Evolutionary conservation across 768 basidiomycete genomes (phyloP).

Genomic region (Trametes villosa): DNA sequence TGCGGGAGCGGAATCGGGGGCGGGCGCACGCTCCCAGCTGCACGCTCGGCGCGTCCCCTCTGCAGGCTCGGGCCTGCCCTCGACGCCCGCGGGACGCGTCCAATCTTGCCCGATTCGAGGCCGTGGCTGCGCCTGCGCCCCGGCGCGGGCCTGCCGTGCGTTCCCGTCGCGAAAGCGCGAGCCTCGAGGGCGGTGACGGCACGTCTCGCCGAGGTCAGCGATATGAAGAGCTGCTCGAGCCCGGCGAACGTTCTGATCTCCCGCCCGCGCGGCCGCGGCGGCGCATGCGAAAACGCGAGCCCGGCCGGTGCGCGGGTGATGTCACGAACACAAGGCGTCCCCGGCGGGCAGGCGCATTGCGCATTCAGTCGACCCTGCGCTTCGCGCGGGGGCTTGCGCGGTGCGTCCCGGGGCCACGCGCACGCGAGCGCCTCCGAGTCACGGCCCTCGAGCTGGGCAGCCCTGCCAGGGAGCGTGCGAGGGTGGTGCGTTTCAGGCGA

Average conservation of each 20-base stretch:
- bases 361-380: constrained; percentile 2
- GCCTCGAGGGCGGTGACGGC: constrained; percentile 12
- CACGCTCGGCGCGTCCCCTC: no score
- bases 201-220: constrained; percentile 22
- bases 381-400: constrained; percentile 3
- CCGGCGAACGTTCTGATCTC: constrained; percentile 21
- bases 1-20: no score
- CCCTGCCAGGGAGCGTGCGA: constrained; percentile 4
- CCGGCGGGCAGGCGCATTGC: constrained; percentile 6
- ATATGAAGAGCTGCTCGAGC: constrained; percentile 19
- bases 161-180: constrained; percentile 11
- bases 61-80: no score
- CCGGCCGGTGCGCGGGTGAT: constrained; percentile 7
- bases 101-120: constrained; percentile 13
- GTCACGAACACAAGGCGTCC: constrained; percentile 7
- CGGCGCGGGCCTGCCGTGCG: constrained; percentile 13
- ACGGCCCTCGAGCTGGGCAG: not conserved
- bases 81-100: constrained; percentile 2
- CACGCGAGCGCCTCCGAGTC: not conserved
- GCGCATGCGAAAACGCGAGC: constrained; percentile 14
- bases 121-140: not conserved
- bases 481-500: constrained; percentile 16
- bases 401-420: not conserved
- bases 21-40: not conserved
- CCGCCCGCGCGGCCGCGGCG: not conserved